A percentile compares a stretch with the other conserved stretches of the same genome.
Conservation (phyloP, 495 filamentous ascomycete species). For the Aspergillus nidulans region DNA sequence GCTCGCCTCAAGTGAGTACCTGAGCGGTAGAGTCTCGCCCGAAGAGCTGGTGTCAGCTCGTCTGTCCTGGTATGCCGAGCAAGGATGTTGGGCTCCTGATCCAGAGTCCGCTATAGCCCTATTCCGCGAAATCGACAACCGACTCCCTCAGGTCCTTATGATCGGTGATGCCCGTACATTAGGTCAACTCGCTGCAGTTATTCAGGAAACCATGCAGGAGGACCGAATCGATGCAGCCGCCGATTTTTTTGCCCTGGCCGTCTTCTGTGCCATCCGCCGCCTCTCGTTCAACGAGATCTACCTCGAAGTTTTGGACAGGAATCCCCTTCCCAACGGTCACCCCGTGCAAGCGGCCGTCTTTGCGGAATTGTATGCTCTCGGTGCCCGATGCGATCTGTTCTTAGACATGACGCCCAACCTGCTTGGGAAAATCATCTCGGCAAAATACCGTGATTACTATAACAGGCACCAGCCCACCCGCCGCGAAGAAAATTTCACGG, state of each 20-base stretch:
- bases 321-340: slow-evolving; percentile 14
- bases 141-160: slow-evolving; percentile 6
- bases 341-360: slow-evolving; percentile 14
- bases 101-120: neutral
- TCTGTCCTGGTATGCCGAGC: slow-evolving; percentile 11
- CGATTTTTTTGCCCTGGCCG: slow-evolving; percentile 9
- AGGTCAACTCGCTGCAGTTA: neutral
- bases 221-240: slow-evolving; percentile 6
- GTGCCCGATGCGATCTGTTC: slow-evolving; percentile 14
- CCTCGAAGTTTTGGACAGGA: slow-evolving; percentile 14
- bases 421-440: slow-evolving; percentile 12
- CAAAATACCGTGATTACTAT: slow-evolving; percentile 11
- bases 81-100: slow-evolving; percentile 11
- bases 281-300: slow-evolving; percentile 15
- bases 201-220: neutral
- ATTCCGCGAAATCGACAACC: slow-evolving; percentile 9
- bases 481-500: slow-evolving; percentile 15
- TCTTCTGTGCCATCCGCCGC: slow-evolving; percentile 16
- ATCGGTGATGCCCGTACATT: slow-evolving; percentile 5
- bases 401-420: slow-evolving; percentile 17
- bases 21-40: slow-evolving; percentile 8
- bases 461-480: slow-evolving; percentile 11
- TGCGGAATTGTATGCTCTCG: slow-evolving; percentile 15
- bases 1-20: slow-evolving; percentile 13
- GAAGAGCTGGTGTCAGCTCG: slow-evolving; percentile 11